Evolutionary conservation across 2,329 filamentous ascomycete genomes (phyloP).

Genomic region (Aureobasidium sp.): DNA sequence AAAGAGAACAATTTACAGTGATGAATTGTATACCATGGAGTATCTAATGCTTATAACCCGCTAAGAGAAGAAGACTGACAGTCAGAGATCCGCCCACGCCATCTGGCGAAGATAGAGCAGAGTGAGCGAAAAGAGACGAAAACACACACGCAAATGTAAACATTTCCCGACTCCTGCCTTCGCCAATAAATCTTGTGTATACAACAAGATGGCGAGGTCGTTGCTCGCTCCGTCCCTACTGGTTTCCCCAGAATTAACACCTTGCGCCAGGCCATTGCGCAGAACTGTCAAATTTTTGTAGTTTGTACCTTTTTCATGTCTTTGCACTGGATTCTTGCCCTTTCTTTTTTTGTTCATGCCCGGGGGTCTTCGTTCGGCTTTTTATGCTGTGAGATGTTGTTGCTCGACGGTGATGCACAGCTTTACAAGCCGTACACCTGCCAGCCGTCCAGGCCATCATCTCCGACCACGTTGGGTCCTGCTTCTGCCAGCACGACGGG

Average conservation of each 20-base stretch:
- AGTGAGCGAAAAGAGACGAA: neutral
- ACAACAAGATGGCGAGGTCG: neutral
- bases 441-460: conserved; percentile 13
- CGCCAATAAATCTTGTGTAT: neutral
- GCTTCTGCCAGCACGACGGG: neutral
- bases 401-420: neutral
- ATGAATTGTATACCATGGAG: neutral
- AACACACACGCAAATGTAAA: neutral
- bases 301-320: neutral
- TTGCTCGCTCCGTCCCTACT: neutral
- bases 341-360: neutral
- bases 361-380: neutral
- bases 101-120: neutral
- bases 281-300: neutral
- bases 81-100: neutral
- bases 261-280: conserved; percentile 1
- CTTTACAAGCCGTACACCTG: conserved; percentile 9
- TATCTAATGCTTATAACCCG: conserved; percentile 8
- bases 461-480: neutral
- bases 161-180: neutral
- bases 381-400: neutral
- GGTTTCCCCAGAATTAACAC: neutral
- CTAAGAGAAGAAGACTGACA: neutral
- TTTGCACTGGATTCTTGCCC: neutral
- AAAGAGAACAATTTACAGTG: neutral